Conservation (phyloP, 2,329 filamentous ascomycete genomes). For the Cytospora piceae region DNA sequence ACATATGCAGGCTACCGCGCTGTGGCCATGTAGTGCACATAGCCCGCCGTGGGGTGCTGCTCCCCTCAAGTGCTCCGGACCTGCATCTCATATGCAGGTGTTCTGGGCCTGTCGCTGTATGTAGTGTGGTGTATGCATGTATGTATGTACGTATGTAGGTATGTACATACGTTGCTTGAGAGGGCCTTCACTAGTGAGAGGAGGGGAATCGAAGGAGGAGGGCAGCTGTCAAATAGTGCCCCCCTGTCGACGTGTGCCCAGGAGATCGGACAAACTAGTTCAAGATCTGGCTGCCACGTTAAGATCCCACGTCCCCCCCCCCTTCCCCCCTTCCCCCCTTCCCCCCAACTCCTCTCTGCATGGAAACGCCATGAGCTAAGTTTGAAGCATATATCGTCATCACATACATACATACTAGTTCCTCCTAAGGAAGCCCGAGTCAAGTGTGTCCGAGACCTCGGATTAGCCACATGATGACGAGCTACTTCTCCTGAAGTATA, state of each 20-base stretch:
- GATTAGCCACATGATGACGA: no score
- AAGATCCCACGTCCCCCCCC: not conserved
- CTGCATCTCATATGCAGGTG: slow-evolving; percentile 12
- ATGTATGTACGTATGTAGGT: not conserved
- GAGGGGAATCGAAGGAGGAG: not conserved
- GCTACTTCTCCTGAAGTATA: no score
- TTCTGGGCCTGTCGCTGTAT: not conserved
- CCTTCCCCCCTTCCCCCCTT: no score
- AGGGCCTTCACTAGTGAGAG: not conserved
- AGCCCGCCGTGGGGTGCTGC: no score
- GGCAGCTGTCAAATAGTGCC: no score
- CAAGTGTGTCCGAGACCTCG: not conserved
- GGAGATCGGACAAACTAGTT: slow-evolving; percentile 1
- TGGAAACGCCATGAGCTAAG: not conserved
- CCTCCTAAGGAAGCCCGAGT: not conserved
- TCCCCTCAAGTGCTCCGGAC: slow-evolving; percentile 4
- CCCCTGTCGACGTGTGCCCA: not conserved
- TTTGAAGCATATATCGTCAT: not conserved
- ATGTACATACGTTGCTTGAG: not conserved
- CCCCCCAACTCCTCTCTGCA: no score
- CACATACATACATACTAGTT: not conserved
- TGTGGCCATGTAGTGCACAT: not conserved
- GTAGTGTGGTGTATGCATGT: no score
- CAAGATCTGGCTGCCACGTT: not conserved
- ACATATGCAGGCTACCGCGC: slow-evolving; percentile 11